A percentile compares a stretch with the other conserved stretches of the same genome.
phyloP scores from a whole-genome alignment of 768 basidiomycete genomes.

The Steccherinum ochraceum region DNA sequence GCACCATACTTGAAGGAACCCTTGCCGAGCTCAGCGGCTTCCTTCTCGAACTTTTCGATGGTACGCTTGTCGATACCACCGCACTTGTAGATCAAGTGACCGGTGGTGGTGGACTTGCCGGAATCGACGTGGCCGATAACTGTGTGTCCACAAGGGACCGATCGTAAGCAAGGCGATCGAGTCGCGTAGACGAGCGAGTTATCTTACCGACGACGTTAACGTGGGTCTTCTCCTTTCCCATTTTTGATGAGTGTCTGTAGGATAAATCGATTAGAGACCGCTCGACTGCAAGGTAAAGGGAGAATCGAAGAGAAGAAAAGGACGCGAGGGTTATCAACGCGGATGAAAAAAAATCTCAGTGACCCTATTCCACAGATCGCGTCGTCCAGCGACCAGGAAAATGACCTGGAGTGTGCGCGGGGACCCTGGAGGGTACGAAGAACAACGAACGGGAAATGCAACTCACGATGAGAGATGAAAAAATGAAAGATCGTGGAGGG shows the following conservation, averaged over 20 bases:
- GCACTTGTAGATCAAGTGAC: constrained; percentile 99
- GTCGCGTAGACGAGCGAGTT: constrained; percentile 16
- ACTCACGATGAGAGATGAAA: constrained; percentile 31
- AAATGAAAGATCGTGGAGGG: constrained; percentile 33
- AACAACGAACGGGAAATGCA: constrained; percentile 8
- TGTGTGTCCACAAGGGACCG: constrained; percentile 29
- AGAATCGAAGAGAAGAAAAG: constrained; percentile 11
- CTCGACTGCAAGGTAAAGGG: constrained; percentile 3
- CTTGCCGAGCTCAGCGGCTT: constrained; percentile 99
- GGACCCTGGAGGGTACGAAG: not conserved
- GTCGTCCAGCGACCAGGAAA: not conserved
- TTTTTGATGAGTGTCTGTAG: constrained; percentile 53
- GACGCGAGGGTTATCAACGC: constrained; percentile 7
- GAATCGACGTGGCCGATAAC: constrained; percentile 99
- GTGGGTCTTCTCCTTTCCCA: constrained; percentile 96
- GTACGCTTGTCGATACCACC: constrained; percentile 99
- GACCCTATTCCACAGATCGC: not conserved
- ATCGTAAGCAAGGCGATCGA: not conserved
- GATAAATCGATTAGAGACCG: constrained; percentile 4
- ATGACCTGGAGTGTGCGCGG: not conserved
- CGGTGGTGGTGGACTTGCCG: constrained; percentile 99
- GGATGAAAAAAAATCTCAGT: not conserved
- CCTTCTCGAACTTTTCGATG: constrained; percentile 99
- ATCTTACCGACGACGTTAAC: constrained; percentile 94
- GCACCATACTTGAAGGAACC: constrained; percentile 96